Conservation (phyloP, 192 early-diverging fungal genomes). For the Gonapodya prolifera region DNA sequence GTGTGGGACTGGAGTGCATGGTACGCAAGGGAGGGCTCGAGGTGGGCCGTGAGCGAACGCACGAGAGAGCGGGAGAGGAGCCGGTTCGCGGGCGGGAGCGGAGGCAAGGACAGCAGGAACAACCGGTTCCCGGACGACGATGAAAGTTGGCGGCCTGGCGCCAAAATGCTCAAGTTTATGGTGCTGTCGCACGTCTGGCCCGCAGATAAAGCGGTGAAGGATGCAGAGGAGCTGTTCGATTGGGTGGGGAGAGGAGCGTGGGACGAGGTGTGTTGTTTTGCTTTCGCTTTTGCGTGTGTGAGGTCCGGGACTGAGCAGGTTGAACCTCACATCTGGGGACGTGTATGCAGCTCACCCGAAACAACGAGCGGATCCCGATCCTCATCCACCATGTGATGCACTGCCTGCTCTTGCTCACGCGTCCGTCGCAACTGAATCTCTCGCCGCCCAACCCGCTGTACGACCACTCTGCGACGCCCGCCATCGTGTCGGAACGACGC, state of each 20-base stretch:
- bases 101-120: not conserved
- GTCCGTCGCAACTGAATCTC: not conserved
- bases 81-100: not conserved
- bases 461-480: not conserved
- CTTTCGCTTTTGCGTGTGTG: too few species aligned
- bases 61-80: not conserved
- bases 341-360: too few species aligned
- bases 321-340: too few species aligned
- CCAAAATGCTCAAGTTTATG: not conserved
- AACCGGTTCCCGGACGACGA: too few species aligned
- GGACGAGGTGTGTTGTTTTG: not conserved
- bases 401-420: not conserved
- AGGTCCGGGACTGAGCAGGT: too few species aligned
- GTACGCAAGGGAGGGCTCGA: not conserved
- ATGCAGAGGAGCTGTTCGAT: not conserved
- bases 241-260: not conserved
- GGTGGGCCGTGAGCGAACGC: not conserved
- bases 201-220: not conserved
- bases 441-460: not conserved
- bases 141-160: not conserved
- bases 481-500: not conserved
- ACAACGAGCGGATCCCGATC: too few species aligned
- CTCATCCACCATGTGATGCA: not conserved
- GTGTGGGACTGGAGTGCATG: not conserved
- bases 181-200: not conserved